Base-by-base conservation (phyloP, 108 stramenopile genomes). In the Pseudonitzschia multistriata region DNA sequence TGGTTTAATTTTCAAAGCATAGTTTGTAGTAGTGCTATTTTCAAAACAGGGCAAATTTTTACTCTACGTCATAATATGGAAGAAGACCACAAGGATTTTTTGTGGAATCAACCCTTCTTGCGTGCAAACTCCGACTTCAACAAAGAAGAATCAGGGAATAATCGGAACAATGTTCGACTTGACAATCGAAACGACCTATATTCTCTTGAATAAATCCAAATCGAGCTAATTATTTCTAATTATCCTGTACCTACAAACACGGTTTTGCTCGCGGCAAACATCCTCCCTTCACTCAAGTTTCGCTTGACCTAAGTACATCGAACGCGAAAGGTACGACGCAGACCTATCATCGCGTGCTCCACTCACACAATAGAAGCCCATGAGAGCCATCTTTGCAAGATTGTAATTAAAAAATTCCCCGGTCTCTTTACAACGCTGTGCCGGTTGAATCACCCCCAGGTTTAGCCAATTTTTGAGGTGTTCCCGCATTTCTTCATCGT, bases 341-440 rank as follows among this genome's bases (percentile, higher is more conserved):
- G 79, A 66, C 49, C 87, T 68, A 24, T 35, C 47, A 70, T 88
- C 87, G 53, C 86, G 76, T 33, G 83, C 73, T 10, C 77, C 81
- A 54, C 85, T 80, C 27, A 90, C 25, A 2, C 78, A 78, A 78
- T 89, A 79, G 53, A 87, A 89, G 49, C 81, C 71, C 84, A 93
- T 67, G 25, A 90, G 71, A 1, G 79, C 69, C 28, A 84, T 72
- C 50, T 89, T 77, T 5, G 89, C 92, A 70, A 93, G 68, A 66
- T 93, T 93, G 19, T 70, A 83, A 82, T 93, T 93, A 74, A 84
- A 90, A 49, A 81, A 39, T 42, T 68, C 70, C 50, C 52, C 74
- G 21, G 71, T 62, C 47, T 49, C n/a, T 42, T 71, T 36, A 14
- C 42, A 62, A 45, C 72, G 69, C 59, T 72, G 65, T 11, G 52